These are phyloP conservation scores for Podospora tetraspora DNA, from an alignment of 495 filamentous ascomycete species.

Conservation along the genomic window DNA sequence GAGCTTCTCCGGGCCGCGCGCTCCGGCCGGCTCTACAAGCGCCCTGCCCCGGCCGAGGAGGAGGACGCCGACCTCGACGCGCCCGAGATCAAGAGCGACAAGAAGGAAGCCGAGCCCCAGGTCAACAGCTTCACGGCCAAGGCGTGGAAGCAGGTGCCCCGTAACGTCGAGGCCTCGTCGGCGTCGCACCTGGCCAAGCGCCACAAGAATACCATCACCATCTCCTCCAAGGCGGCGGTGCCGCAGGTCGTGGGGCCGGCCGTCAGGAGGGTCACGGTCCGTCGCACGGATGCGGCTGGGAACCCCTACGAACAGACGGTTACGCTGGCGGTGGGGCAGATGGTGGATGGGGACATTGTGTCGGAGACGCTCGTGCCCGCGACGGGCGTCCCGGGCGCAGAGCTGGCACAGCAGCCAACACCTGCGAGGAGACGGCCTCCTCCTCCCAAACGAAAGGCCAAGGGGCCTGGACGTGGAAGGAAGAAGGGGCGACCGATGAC, in stretches of 20 bases:
- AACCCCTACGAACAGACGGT: constrained; percentile 77
- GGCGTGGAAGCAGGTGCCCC: constrained; percentile 74
- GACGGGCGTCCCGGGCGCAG: constrained; percentile 25
- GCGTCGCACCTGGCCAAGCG: constrained; percentile 83
- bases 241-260: constrained; percentile 43
- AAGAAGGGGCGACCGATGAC: constrained; percentile 57
- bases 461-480: constrained; percentile 60
- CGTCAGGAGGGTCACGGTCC: constrained; percentile 69
- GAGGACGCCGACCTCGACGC: constrained; percentile 47
- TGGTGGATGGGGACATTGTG: constrained; percentile 73
- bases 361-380: constrained; percentile 48
- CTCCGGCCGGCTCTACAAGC: constrained; percentile 64
- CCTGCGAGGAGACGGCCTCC: constrained; percentile 58
- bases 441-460: constrained; percentile 69
- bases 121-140: constrained; percentile 61
- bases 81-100: constrained; percentile 40
- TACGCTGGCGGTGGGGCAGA: constrained; percentile 72
- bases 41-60: constrained; percentile 46
- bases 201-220: constrained; percentile 59
- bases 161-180: constrained; percentile 68
- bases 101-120: constrained; percentile 44
- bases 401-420: constrained; percentile 26
- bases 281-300: constrained; percentile 68
- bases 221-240: constrained; percentile 39
- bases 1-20: constrained; percentile 80